Percentiles rank a stretch among this genome's conserved stretches.
phyloP scores from a whole-genome alignment of 2,329 filamentous ascomycete genomes.

The Pseudofabraea citricarpa region DNA sequence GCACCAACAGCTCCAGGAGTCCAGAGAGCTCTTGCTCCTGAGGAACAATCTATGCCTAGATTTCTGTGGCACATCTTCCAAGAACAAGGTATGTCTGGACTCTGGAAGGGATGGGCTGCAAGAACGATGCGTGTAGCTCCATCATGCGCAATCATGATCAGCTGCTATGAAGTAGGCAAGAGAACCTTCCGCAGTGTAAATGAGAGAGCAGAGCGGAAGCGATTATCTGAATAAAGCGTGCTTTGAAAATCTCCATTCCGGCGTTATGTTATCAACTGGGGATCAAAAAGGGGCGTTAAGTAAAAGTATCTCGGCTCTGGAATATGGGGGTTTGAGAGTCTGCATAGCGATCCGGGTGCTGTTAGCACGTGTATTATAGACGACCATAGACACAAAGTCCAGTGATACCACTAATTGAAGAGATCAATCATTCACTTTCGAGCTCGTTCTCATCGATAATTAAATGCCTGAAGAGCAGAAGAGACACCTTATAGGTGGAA shows the following conservation, averaged over 20 bases:
- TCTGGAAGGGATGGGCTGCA: constrained; percentile 91
- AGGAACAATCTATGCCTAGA: constrained; percentile 72
- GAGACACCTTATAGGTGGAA: too few species aligned
- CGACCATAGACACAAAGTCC: too few species aligned
- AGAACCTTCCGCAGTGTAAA: constrained; percentile 77
- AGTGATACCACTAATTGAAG: too few species aligned
- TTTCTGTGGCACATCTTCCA: constrained; percentile 90
- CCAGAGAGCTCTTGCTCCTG: constrained; percentile 47
- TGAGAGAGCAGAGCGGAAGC: constrained; percentile 34
- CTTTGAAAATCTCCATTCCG: not conserved
- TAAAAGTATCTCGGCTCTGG: constrained; percentile 1
- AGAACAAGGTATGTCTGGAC: constrained; percentile 72
- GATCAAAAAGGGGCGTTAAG: constrained; percentile 3
- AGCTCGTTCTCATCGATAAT: too few species aligned
- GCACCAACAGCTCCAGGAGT: constrained; percentile 27
- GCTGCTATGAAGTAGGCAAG: constrained; percentile 95
- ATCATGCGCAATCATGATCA: constrained; percentile 98
- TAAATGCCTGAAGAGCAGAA: too few species aligned
- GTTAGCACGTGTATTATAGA: constrained; percentile 11
- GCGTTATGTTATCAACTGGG: constrained; percentile 1
- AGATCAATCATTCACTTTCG: too few species aligned
- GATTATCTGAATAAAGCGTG: constrained; percentile 11
- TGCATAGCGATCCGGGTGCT: constrained; percentile 20
- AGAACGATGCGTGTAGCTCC: constrained; percentile 92
- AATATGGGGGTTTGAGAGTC: constrained; percentile 4